Conservation (phyloP, 1,284 basidiomycete genomes). For the Takashimella koratensis region DNA sequence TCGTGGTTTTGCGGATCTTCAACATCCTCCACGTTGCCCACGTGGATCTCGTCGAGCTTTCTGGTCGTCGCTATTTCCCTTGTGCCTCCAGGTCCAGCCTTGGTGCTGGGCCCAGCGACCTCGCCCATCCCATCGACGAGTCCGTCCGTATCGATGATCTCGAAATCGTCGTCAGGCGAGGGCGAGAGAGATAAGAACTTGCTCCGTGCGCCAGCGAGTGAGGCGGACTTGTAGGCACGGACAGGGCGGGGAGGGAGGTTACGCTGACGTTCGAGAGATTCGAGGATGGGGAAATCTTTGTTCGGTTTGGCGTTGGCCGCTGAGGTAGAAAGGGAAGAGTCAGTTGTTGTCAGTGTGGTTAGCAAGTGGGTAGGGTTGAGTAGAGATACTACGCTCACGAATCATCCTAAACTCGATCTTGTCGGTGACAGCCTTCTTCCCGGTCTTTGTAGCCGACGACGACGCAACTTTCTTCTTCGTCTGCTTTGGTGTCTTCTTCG, state of each 20-base stretch:
- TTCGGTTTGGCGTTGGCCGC: conserved; percentile 17
- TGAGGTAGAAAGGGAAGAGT: not conserved
- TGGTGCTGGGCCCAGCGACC: too few species aligned
- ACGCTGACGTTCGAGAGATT: conserved; percentile 22
- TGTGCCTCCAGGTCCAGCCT: too few species aligned
- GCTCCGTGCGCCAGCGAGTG: too few species aligned
- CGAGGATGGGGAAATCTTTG: conserved; percentile 22
- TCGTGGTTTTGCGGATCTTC: too few species aligned
- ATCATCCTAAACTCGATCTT: conserved; percentile 19
- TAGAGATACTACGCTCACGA: conserved; percentile 14
- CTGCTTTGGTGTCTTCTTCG: not conserved
- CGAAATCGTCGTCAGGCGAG: too few species aligned
- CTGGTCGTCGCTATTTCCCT: too few species aligned
- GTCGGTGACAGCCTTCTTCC: not conserved
- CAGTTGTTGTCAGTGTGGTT: not conserved
- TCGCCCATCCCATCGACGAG: too few species aligned
- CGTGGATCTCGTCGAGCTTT: too few species aligned
- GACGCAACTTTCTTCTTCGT: not conserved
- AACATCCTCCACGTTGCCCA: too few species aligned
- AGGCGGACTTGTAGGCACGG: too few species aligned
- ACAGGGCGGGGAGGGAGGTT: conserved; percentile 20
- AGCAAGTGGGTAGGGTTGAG: not conserved
- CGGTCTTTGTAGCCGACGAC: not conserved
- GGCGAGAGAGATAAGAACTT: too few species aligned
- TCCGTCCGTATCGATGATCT: too few species aligned